Evolutionary conservation across 2,329 filamentous ascomycete species (phyloP).

Genomic region (Ascocoryne sarcoides): DNA sequence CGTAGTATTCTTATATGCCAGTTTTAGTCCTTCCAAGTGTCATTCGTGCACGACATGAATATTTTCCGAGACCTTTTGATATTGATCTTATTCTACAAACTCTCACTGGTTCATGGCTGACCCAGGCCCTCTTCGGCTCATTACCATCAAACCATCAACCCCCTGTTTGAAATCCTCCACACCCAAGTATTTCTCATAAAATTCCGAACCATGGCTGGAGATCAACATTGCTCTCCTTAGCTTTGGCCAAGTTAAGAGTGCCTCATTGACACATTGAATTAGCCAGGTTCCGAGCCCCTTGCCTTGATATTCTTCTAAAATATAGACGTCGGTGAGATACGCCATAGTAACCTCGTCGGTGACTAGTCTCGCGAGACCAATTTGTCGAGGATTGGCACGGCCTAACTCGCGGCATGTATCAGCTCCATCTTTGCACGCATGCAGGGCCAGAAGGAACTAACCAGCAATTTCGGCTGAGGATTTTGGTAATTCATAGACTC

Average conservation of each 20-base stretch:
- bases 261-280: constrained; percentile 50
- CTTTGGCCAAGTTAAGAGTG: constrained; percentile 45
- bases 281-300: constrained; percentile 58
- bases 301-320: constrained; percentile 50
- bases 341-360: constrained; percentile 63
- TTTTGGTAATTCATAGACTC: constrained; percentile 39
- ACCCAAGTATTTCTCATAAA: constrained; percentile 22
- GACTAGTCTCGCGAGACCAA: constrained; percentile 55
- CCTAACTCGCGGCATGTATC: too few relatives aligned
- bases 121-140: neutral
- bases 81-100: too few relatives aligned
- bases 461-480: constrained; percentile 29
- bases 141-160: constrained; percentile 10
- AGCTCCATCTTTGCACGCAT: too few relatives aligned
- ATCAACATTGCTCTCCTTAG: constrained; percentile 52
- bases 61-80: neutral
- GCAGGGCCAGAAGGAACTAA: too few relatives aligned
- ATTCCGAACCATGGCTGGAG: constrained; percentile 25
- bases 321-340: constrained; percentile 62
- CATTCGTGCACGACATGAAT: too few relatives aligned
- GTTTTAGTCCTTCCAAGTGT: too few relatives aligned
- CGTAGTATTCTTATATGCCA: too few relatives aligned
- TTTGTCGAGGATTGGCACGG: constrained; percentile 28
- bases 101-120: too few relatives aligned
- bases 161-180: constrained; percentile 17